Base-by-base conservation (phyloP, 225 moss, liverwort and hornwort genomes). In the Pleurozium schreberi region DNA sequence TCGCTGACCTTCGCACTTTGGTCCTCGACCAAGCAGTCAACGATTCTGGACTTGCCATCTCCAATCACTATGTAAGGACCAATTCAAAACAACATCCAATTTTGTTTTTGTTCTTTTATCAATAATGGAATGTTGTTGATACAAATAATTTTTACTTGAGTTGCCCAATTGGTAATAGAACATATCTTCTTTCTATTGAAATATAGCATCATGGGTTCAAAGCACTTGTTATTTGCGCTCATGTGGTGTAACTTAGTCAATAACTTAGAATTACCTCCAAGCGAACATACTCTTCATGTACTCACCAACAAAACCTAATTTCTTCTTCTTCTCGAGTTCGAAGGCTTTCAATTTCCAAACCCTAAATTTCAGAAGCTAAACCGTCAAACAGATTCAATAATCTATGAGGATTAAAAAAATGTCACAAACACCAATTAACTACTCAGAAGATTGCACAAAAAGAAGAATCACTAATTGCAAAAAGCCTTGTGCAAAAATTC, bases 1-100 rank as follows among this genome's bases (percentile, higher is more conserved):
- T 98, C 30, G 94, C 85, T 0, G 91, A 95, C 87, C 90, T 96
- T 68, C 73, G 86, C 20, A 92, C 91, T 66, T 92, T 95, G 38
- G 76, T 93, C 64, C 57, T 84, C 31, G 84, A 85, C 31, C 86
- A 50, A 58, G 18, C 31, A 50, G 1, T 43, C 12, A 75, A 43
- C 2, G n/a, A 90, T 34, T 43, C 12, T 13, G 4, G 60, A 16
- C 34, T 90, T 40, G 68, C 82, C 65, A 74, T 83, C 60, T 88
- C 90, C 38, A 87, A 85, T 68, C 66, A 87, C 27, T 76, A 87
- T 61, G 87, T 81, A 86, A 82, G 0, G 10, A 36, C 36, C 9
- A 42, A 14, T 19, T 11, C 11, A 14, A 82, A 85, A 14, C 38
- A 66, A 60, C 8, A 14, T 31, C 9, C 36, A 45, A 58, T 53